A percentile compares a stretch with the other conserved stretches of the same genome.
phyloP scores from a whole-genome alignment of 345 rosid species.

The Cardamine occulta region DNA sequence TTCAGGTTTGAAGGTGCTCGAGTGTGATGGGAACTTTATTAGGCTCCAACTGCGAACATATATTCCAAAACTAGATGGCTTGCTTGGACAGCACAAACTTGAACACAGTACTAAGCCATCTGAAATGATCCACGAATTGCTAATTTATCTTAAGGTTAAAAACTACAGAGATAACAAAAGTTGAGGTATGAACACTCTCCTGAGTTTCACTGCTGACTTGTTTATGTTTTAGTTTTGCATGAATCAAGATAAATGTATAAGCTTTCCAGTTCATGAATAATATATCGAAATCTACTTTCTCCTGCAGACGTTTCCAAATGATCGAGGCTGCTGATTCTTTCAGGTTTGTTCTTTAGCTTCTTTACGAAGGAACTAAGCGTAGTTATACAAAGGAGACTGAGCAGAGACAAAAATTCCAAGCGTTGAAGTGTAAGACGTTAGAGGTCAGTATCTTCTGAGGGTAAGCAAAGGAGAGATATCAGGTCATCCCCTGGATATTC shows the following conservation, averaged over 20 bases:
- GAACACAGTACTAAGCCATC: slow-evolving; percentile 57
- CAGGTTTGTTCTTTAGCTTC: no score
- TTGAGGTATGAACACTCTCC: slow-evolving; percentile 57
- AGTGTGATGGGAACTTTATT: slow-evolving; percentile 63
- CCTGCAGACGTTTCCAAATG: neutral
- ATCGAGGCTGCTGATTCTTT: no score
- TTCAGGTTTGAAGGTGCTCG: slow-evolving; percentile 70
- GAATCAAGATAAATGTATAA: no score
- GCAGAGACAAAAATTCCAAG: slow-evolving; percentile 59
- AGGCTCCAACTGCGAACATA: slow-evolving; percentile 59
- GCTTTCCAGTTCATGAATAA: slow-evolving; percentile 10
- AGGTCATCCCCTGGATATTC: slow-evolving; percentile 28
- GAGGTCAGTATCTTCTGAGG: slow-evolving; percentile 66
- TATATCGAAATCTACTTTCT: neutral
- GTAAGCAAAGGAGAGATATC: slow-evolving; percentile 51
- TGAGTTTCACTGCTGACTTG: slow-evolving; percentile 4
- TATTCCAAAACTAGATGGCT: slow-evolving; percentile 55
- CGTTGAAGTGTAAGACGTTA: slow-evolving; percentile 61
- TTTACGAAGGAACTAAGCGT: neutral
- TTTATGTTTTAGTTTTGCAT: slow-evolving; percentile 1
- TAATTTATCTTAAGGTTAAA: slow-evolving; percentile 57
- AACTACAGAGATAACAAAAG: slow-evolving; percentile 59
- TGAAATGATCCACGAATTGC: slow-evolving; percentile 71
- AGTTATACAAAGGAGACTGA: slow-evolving; percentile 49
- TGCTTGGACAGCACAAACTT: slow-evolving; percentile 48